Evolutionary conservation across 148 eudicot species (phyloP).

Genomic region (Rhododendron henanense): DNA sequence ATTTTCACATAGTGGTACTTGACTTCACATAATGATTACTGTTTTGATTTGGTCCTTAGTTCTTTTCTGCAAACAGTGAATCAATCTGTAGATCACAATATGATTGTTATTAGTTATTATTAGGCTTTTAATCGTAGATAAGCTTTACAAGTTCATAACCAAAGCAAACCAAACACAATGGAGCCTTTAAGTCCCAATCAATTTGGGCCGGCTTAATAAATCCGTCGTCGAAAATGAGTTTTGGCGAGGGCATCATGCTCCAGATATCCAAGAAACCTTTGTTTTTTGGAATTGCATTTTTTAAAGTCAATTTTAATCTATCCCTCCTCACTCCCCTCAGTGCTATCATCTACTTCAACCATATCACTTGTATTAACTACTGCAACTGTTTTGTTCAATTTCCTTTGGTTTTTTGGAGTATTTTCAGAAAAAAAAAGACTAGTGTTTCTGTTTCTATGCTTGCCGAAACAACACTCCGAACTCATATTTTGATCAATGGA

Average conservation of each 20-base stretch:
- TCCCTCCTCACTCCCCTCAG: background rate
- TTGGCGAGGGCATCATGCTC: background rate
- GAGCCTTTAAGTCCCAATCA: background rate
- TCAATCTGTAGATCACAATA: background rate
- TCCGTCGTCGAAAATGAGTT: background rate
- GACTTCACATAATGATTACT: background rate
- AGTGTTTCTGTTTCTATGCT: background rate
- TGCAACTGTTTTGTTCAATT: background rate
- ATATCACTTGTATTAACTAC: background rate
- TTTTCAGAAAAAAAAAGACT: background rate
- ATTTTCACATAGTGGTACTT: background rate
- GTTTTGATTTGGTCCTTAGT: background rate
- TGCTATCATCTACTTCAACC: background rate
- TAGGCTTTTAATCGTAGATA: background rate
- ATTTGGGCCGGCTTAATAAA: background rate
- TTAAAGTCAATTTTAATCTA: background rate
- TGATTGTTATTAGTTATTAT: background rate
- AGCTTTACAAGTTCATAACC: background rate
- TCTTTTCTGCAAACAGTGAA: background rate
- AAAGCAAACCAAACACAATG: background rate
- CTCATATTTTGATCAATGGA: background rate
- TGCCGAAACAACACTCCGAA: background rate
- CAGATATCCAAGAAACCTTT: background rate
- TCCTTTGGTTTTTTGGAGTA: background rate
- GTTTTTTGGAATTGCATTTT: background rate